Percentiles rank a stretch among this genome's conserved stretches.
Conservation (phyloP, 106 monocot genomes). For the Acorus gramineus region DNA sequence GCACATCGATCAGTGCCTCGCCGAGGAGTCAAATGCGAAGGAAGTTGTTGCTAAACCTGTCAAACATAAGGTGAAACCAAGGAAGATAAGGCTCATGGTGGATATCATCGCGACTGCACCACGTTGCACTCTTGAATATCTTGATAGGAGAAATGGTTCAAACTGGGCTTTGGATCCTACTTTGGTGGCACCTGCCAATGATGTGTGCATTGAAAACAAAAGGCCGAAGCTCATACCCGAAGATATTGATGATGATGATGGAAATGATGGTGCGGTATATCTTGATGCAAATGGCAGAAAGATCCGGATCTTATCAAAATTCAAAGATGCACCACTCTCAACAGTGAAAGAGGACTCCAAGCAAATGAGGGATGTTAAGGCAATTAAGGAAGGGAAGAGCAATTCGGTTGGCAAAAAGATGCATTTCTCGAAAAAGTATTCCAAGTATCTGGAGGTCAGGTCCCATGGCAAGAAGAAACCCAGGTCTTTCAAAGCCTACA, state of each 20-base stretch:
- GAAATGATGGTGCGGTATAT: constrained; percentile 51
- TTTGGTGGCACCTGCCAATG: constrained; percentile 9
- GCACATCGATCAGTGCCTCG: constrained; percentile 87
- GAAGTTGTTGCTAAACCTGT: neutral
- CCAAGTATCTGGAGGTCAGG: constrained; percentile 30
- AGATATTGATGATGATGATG: constrained; percentile 5
- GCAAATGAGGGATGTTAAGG: constrained; percentile 12
- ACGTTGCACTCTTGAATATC: constrained; percentile 64
- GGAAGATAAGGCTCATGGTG: constrained; percentile 65
- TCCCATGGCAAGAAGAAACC: constrained; percentile 29
- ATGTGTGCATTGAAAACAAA: constrained; percentile 13
- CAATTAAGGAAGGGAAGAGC: constrained; percentile 9
- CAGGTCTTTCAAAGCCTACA: constrained; percentile 11
- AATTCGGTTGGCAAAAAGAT: constrained; percentile 14
- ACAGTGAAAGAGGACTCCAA: constrained; percentile 11
- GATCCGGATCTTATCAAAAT: constrained; percentile 69
- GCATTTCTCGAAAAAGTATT: constrained; percentile 11
- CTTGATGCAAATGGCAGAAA: constrained; percentile 85
- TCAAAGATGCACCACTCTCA: constrained; percentile 10
- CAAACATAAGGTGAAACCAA: constrained; percentile 47
- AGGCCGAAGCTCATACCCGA: constrained; percentile 13
- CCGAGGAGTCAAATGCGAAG: constrained; percentile 21
- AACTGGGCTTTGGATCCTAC: constrained; percentile 50
- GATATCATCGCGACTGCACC: constrained; percentile 64
- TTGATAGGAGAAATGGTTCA: constrained; percentile 79